A percentile compares a stretch with the other conserved stretches of the same genome.
These are phyloP conservation scores for Purshia tridentata DNA, from an alignment of 306 rosid genomes.

Conservation along the genomic window DNA sequence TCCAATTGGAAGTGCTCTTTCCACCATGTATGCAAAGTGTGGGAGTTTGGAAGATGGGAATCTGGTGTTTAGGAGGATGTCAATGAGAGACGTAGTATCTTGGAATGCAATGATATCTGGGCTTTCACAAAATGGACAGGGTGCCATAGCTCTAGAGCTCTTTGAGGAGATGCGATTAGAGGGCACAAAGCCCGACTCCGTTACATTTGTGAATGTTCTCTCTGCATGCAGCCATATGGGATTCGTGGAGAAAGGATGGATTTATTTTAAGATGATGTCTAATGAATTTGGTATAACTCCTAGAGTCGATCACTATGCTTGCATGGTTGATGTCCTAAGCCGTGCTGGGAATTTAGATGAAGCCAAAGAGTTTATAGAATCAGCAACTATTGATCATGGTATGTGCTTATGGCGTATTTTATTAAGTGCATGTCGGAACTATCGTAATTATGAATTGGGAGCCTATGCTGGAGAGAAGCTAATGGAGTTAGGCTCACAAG, in stretches of 20 bases:
- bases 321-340: slow-evolving; percentile 84
- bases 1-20: slow-evolving; percentile 86
- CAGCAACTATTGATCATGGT: slow-evolving; percentile 68
- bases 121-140: slow-evolving; percentile 74
- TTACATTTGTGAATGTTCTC: slow-evolving; percentile 74
- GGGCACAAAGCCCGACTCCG: slow-evolving; percentile 56
- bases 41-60: slow-evolving; percentile 70
- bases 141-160: slow-evolving; percentile 62
- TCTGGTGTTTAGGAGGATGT: slow-evolving; percentile 64
- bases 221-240: slow-evolving; percentile 93
- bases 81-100: slow-evolving; percentile 58
- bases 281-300: slow-evolving; percentile 55
- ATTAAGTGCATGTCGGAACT: slow-evolving; percentile 74
- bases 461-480: slow-evolving; percentile 84
- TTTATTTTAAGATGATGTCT: slow-evolving; percentile 68
- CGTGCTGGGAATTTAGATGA: slow-evolving; percentile 79
- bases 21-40: slow-evolving; percentile 85
- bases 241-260: slow-evolving; percentile 61
- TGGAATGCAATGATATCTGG: slow-evolving; percentile 98
- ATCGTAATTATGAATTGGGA: slow-evolving; percentile 64
- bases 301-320: slow-evolving; percentile 75
- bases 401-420: slow-evolving; percentile 77
- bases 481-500: slow-evolving; percentile 69
- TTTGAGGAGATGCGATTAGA: slow-evolving; percentile 71
- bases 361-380: slow-evolving; percentile 77